Evolutionary conservation across 1,284 basidiomycete species (phyloP).

Genomic region (Microbotryomycetes sp.): DNA sequence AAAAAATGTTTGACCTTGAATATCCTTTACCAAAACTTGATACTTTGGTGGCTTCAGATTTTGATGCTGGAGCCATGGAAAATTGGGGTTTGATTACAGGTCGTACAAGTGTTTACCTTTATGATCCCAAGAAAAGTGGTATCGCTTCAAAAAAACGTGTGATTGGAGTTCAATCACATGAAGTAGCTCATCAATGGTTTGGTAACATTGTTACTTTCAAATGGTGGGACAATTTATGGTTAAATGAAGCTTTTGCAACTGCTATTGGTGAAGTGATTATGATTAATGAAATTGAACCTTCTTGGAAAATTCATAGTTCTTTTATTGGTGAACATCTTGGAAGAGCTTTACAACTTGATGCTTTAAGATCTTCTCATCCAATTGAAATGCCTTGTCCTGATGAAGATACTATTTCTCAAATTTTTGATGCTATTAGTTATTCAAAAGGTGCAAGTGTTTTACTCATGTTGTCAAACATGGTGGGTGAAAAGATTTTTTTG

Average conservation of each 20-base stretch:
- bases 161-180: conserved; percentile 42
- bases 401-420: conserved; percentile 18
- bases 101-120: conserved; percentile 71
- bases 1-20: conserved; percentile 50
- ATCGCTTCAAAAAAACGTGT: conserved; percentile 40
- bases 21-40: conserved; percentile 52
- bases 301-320: conserved; percentile 51
- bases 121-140: conserved; percentile 51
- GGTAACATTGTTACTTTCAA: conserved; percentile 23
- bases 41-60: conserved; percentile 63
- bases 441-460: conserved; percentile 87
- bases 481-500: conserved; percentile 69
- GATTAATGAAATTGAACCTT: conserved; percentile 57
- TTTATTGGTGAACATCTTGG: conserved; percentile 52
- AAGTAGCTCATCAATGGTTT: conserved; percentile 41
- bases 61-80: conserved; percentile 92
- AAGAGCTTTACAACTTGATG: conserved; percentile 70
- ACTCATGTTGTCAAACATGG: conserved; percentile 82
- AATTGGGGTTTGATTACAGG: conserved; percentile 78
- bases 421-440: conserved; percentile 49
- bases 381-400: conserved; percentile 90
- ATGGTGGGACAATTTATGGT: conserved; percentile 37
- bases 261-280: conserved; percentile 80
- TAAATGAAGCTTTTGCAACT: conserved; percentile 70
- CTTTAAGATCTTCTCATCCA: conserved; percentile 86